Base-by-base conservation (phyloP, 257 asterid species). In the Fraxinus anomala region DNA sequence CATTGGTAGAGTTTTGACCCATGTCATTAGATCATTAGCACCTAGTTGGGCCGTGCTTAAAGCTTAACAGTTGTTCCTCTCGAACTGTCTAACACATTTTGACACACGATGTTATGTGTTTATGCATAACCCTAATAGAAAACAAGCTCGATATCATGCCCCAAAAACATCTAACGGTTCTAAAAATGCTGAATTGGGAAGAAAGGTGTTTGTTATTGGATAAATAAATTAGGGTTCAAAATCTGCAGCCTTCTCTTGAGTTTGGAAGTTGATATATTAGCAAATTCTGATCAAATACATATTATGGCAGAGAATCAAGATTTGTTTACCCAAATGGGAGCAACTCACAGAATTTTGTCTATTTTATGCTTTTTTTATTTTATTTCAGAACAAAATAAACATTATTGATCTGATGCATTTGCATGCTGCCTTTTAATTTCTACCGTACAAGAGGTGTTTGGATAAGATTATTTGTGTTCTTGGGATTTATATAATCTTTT, bases 301-400 rank as follows among this genome's bases (percentile, higher is more conserved):
- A 0, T 1, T 19, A 13, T 23, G 31, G 23, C 75, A 72, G 75
- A 47, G 47, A 24, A 73, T 51, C n/a, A 51, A 51, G 77, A 54
- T 73, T 51, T 49, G 28, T 31, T 72, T 72, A 16, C 65, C 76
- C 63, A 26, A 72, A 72, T 24, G 49, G 30, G 65, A 72, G 12
- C 59, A 42, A 72, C 65, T 19, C 65, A 9, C 59, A 72, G 16
- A 44, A 24, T 26, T 56, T 61, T 61, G 68, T 61, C 68, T 24
- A 61, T 61, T 61, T 63, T 63, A 8, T 63, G 69, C 69, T 26
- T 21, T 23, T 63, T 26, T 26, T 26, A 26, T 26, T 26, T 16
- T 26, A 3, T 24, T 63, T 3, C 34, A 9, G 47, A 24, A 63
- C 14, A 10, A 61, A 61, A 6, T 21, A 8, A 8, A 63, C 31